Evolutionary conservation across 176 grass and related monocot genomes (phyloP).

Genomic region (Eragrostis nindensis): DNA sequence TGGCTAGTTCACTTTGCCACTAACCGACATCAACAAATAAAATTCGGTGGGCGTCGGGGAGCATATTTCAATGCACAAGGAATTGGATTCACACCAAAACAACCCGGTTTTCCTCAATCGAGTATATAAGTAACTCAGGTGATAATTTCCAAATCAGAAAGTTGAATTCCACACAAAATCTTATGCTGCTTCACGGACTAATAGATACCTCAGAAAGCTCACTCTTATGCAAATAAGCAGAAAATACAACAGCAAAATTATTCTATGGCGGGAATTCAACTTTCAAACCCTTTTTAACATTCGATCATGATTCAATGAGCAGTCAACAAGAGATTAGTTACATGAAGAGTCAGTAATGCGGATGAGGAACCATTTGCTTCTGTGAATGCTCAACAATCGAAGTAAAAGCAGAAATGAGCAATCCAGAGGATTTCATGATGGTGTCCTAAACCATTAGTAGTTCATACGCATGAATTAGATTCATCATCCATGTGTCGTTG

Average conservation of each 20-base stretch:
- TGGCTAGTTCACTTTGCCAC: too few species aligned
- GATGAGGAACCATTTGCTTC: not conserved
- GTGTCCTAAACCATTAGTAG: not conserved
- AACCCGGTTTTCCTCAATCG: not conserved
- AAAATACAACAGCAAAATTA: not conserved
- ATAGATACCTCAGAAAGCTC: not conserved
- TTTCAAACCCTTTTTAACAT: not conserved
- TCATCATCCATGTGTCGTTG: not conserved
- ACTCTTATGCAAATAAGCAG: not conserved
- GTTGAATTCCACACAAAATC: too few species aligned
- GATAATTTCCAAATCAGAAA: too few species aligned
- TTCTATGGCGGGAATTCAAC: not conserved
- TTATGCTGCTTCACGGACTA: not conserved
- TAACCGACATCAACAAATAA: not conserved
- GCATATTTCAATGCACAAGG: not conserved
- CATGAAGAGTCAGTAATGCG: not conserved
- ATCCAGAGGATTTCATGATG: conserved; percentile 35
- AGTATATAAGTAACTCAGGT: not conserved
- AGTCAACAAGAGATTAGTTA: conserved; percentile 16
- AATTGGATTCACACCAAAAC: too few species aligned
- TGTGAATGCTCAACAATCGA: not conserved
- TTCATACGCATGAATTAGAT: conserved; percentile 9
- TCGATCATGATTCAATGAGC: not conserved
- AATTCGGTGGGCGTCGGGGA: too few species aligned
- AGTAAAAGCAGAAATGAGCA: conserved; percentile 8